Base-by-base conservation (phyloP, 2,329 filamentous ascomycete species). In the Sclerotinia trifoliorum region DNA sequence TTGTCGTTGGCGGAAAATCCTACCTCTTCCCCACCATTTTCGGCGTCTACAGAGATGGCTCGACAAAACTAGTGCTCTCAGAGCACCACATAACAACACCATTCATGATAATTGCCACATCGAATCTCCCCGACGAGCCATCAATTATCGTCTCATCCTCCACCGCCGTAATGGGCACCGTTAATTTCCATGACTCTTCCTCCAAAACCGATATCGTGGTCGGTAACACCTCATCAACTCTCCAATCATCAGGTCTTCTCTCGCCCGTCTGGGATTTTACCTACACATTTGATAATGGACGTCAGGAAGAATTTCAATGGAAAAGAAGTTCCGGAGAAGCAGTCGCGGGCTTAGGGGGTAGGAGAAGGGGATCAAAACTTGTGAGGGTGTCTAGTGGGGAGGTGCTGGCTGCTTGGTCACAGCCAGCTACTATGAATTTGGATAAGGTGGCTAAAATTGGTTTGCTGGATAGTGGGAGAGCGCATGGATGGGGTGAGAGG, bases 1-100 rank as follows among this genome's bases (percentile, higher is more conserved):
- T 62, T 19, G 2, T 51, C 5, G 19, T 51, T 32, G 29, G n/a
- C 1, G 46, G 60, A 51, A 62, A 26, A 4, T 1, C 29, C 26
- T 51, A 62, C 29, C 56, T 67, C 26, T 62, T 67, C 0, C 65
- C 65, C 5, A 42, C 65, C 0, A 39, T 67, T n/a, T 67, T 67
- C 5, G 65, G 65, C 1, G 21, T 67, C 15, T 67, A 67, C 24
- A 35, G 5, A 39, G 35, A 62, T 24, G 56, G 65, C n/a, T 10
- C 24, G 32, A 52, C 7, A n/a, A 26, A 24, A 19, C 6, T 62
- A 2, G n/a, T 42, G 21, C 65, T 67, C 13, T 26, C 65, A 2
- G 44, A 49, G 2, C 21, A 39, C 21, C 57, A 62, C n/a, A 19
- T 39, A 7, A n/a, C 56, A 5, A 29, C 56, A 32, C 65, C 65